phyloP scores from a whole-genome alignment of 2,329 filamentous ascomycete species.

The Alternaria sp. region DNA sequence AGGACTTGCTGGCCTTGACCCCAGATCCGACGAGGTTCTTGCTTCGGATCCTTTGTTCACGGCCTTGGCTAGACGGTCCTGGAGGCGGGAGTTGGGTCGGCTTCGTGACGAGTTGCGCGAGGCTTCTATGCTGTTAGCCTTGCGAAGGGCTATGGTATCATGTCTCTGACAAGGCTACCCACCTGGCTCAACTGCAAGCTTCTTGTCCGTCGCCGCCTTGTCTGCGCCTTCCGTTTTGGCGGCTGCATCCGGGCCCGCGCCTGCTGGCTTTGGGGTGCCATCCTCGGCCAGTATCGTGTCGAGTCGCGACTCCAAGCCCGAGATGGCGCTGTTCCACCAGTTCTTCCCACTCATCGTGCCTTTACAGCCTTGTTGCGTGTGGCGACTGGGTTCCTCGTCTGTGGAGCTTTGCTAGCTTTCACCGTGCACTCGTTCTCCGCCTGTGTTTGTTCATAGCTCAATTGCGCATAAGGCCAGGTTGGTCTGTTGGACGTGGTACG shows the following conservation, averaged over 20 bases:
- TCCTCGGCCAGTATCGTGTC: conserved; percentile 91
- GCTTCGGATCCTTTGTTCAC: conserved; percentile 72
- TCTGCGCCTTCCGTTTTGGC: conserved; percentile 44
- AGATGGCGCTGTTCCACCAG: conserved; percentile 76
- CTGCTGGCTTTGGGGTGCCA: conserved; percentile 58
- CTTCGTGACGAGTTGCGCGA: conserved; percentile 72
- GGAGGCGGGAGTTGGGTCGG: conserved; percentile 80
- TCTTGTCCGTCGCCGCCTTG: conserved; percentile 36
- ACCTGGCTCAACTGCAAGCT: conserved; percentile 46
- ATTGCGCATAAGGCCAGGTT: conserved; percentile 41
- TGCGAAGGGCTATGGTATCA: neutral
- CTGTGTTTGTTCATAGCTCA: conserved; percentile 42
- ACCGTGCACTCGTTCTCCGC: conserved; percentile 41
- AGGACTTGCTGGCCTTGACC: conserved; percentile 64
- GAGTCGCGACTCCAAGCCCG: conserved; percentile 89
- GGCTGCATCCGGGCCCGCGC: conserved; percentile 49
- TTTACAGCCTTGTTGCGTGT: conserved; percentile 9
- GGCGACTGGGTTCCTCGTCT: conserved; percentile 1
- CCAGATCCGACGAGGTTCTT: conserved; percentile 58
- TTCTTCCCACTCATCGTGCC: conserved; percentile 40
- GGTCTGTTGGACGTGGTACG: conserved; percentile 32
- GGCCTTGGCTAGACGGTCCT: conserved; percentile 88
- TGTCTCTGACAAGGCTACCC: conserved; percentile 17
- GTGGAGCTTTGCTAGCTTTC: conserved; percentile 32
- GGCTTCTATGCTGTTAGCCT: conserved; percentile 52